A percentile compares a stretch with the other conserved stretches of the same genome.
These are phyloP conservation scores for Chenopodium album DNA, from an alignment of 148 eudicot genomes.

Conservation along the genomic window DNA sequence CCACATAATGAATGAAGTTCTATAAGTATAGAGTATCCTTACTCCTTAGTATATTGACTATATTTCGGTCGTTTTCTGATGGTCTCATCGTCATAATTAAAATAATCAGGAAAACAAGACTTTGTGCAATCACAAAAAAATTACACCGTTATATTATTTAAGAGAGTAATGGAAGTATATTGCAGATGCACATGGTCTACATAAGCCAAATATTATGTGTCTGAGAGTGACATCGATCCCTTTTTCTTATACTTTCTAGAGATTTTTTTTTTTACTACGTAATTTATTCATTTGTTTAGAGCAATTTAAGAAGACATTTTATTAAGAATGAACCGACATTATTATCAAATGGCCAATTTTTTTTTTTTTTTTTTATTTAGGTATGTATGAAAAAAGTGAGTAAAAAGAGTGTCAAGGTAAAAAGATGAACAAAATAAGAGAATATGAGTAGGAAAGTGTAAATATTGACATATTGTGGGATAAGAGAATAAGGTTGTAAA, in stretches of 20 bases:
- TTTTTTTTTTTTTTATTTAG: no score
- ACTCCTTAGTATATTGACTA: no score
- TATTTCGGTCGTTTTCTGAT: background rate
- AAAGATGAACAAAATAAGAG: no score
- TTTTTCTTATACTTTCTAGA: background rate
- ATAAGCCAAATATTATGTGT: background rate
- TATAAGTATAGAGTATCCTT: no score
- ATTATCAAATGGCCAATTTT: no score
- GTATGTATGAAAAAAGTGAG: no score
- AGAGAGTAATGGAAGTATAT: background rate
- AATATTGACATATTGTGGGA: no score
- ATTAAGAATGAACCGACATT: no score
- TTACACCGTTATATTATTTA: background rate
- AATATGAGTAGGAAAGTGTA: no score
- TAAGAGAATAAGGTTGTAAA: no score
- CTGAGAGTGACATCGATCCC: conserved; percentile 3
- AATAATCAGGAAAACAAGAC: background rate
- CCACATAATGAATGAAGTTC: no score
- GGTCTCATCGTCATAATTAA: background rate
- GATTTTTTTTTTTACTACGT: background rate
- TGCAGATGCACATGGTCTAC: conserved; percentile 14
- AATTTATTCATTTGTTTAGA: background rate
- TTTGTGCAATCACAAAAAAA: background rate
- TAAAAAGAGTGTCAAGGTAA: no score
- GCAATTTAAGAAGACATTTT: background rate